Evolutionary conservation across 2,329 filamentous ascomycete genomes (phyloP).

Genomic region (Monilinia vaccinii-corymbosi): DNA sequence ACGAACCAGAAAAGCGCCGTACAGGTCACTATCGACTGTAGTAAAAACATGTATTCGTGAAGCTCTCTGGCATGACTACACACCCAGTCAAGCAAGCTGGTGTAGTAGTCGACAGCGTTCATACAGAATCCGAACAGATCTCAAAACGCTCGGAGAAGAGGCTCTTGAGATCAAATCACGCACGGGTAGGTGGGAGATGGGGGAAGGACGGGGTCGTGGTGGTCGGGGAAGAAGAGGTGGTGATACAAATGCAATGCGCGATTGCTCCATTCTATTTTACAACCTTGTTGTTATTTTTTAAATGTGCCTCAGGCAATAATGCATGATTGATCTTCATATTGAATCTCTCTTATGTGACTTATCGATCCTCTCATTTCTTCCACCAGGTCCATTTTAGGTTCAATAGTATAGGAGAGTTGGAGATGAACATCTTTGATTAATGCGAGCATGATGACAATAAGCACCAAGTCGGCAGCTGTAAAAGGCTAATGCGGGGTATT

Average conservation of each 20-base stretch:
- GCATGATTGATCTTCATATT: too few relatives aligned
- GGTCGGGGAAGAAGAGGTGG: background rate
- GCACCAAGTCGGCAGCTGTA: too few relatives aligned
- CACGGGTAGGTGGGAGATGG: too few relatives aligned
- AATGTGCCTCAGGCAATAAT: background rate
- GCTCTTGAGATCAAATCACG: slow-evolving; percentile 7
- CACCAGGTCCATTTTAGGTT: too few relatives aligned
- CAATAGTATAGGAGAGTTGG: too few relatives aligned
- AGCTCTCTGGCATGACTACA: slow-evolving; percentile 27
- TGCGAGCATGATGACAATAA: too few relatives aligned
- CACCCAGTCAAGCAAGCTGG: slow-evolving; percentile 27
- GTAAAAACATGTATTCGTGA: slow-evolving; percentile 25
- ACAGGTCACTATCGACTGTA: slow-evolving; percentile 29
- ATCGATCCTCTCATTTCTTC: too few relatives aligned
- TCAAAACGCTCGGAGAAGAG: slow-evolving; percentile 10
- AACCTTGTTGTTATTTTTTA: background rate
- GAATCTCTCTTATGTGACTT: too few relatives aligned
- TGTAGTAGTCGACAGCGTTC: slow-evolving; percentile 28
- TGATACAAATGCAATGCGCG: background rate
- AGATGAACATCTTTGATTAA: too few relatives aligned
- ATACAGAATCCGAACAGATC: slow-evolving; percentile 21
- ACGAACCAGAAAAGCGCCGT: slow-evolving; percentile 27
- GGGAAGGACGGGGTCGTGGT: background rate
- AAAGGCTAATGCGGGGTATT: too few relatives aligned
- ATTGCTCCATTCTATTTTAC: background rate